phyloP scores from a whole-genome alignment of 2,329 filamentous ascomycete species.

The Graphium sp. region DNA sequence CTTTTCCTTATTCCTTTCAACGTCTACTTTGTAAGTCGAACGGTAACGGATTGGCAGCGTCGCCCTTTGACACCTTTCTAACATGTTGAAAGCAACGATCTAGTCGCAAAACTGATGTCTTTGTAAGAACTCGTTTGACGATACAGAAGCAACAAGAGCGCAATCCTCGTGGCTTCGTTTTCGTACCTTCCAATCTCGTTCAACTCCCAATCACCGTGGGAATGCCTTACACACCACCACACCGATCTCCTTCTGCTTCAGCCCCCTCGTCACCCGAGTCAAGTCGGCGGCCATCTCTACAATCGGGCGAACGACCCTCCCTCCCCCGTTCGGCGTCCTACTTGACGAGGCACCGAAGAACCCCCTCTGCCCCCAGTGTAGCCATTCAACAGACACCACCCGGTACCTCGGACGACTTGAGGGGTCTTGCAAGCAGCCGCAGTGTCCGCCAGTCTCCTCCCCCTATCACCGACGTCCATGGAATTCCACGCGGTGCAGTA shows the following conservation, averaged over 20 bases:
- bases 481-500: constrained; percentile 69
- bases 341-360: constrained; percentile 44
- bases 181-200: neutral
- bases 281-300: constrained; percentile 42
- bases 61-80: no score
- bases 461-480: constrained; percentile 52
- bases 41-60: no score
- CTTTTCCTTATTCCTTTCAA: neutral
- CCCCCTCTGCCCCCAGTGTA: constrained; percentile 23
- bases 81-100: no score
- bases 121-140: neutral
- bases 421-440: constrained; percentile 28
- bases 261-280: constrained; percentile 35
- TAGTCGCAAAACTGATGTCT: no score
- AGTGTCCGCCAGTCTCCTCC: constrained; percentile 71
- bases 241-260: constrained; percentile 44
- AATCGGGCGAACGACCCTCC: constrained; percentile 28
- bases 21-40: constrained; percentile 1
- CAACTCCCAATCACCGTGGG: constrained; percentile 13
- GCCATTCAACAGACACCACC: constrained; percentile 22
- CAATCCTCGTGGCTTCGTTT: neutral
- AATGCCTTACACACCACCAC: constrained; percentile 84
- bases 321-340: constrained; percentile 51
- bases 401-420: constrained; percentile 31
- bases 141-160: neutral